Conservation (phyloP, 2,329 filamentous ascomycete species). For the Aspergillus fischeri region DNA sequence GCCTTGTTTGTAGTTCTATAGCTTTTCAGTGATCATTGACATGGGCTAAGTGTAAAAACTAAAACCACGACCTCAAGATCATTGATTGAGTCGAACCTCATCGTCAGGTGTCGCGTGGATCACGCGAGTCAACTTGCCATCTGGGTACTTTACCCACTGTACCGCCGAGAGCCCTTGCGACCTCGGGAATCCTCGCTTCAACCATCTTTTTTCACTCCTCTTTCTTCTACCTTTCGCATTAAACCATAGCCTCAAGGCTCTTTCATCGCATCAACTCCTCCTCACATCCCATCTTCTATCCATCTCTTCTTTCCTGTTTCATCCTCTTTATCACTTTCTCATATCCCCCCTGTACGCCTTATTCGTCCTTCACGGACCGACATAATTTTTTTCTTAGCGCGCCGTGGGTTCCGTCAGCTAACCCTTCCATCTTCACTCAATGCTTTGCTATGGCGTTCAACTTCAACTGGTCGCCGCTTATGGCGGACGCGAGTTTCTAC, state of each 20-base stretch:
- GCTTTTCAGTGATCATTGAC: background rate
- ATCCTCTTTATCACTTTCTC: constrained; percentile 8
- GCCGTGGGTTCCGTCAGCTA: constrained; percentile 3
- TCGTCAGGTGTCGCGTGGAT: background rate
- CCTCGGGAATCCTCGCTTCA: constrained; percentile 6
- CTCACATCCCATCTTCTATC: constrained; percentile 18
- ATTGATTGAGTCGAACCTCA: background rate
- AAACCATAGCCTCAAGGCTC: constrained; percentile 2
- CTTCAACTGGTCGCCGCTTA: constrained; percentile 99
- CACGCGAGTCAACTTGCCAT: background rate
- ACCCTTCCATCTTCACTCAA: constrained; percentile 19
- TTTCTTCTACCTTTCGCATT: constrained; percentile 4
- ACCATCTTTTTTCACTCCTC: constrained; percentile 9
- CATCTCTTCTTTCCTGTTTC: constrained; percentile 5
- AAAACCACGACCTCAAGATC: background rate
- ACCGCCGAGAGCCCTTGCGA: background rate
- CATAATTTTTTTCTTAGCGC: background rate
- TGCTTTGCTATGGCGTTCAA: constrained; percentile 85
- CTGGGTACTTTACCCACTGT: background rate
- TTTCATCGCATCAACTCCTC: constrained; percentile 16
- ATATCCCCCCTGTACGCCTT: background rate
- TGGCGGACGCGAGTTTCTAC: constrained; percentile 89
- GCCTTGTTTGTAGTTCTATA: background rate
- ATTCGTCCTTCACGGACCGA: background rate
- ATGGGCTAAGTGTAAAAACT: background rate